These are phyloP conservation scores for Breviolum minutum DNA, from an alignment of 73 alveolate species.

Conservation along the genomic window DNA sequence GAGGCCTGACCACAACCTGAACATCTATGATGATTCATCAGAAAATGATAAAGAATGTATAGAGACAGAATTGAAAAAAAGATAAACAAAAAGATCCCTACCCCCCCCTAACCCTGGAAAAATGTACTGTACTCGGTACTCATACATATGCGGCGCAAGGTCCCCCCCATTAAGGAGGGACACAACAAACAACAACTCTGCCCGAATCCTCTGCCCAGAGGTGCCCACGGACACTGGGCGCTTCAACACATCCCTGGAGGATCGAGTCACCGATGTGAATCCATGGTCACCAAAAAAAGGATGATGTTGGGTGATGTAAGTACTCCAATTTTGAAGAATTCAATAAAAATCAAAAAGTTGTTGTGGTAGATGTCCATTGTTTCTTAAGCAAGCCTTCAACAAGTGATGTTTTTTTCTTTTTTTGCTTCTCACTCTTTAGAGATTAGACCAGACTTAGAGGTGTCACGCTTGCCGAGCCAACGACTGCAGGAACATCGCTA, in stretches of 20 bases:
- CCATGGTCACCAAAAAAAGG: not conserved
- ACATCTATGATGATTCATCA: no score
- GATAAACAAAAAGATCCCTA: no score
- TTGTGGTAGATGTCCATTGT: not conserved
- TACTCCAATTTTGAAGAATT: no score
- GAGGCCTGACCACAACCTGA: no score
- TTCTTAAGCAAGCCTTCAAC: no score
- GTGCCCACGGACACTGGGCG: not conserved
- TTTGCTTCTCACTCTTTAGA: not conserved
- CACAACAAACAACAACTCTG: not conserved
- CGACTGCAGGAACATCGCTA: not conserved
- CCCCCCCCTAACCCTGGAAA: not conserved
- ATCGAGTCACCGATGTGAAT: not conserved
- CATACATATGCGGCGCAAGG: not conserved
- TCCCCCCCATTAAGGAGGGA: not conserved
- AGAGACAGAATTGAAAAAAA: no score
- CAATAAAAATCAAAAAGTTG: not conserved
- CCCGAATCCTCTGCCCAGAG: not conserved
- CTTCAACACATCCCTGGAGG: not conserved
- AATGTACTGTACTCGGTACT: not conserved
- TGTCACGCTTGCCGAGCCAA: no score
- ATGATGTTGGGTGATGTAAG: not conserved
- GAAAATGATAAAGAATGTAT: no score
- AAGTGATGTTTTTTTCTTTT: no score
- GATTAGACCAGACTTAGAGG: no score